phyloP scores from a whole-genome alignment of 768 basidiomycete genomes.

The Agaricus bisporus region DNA sequence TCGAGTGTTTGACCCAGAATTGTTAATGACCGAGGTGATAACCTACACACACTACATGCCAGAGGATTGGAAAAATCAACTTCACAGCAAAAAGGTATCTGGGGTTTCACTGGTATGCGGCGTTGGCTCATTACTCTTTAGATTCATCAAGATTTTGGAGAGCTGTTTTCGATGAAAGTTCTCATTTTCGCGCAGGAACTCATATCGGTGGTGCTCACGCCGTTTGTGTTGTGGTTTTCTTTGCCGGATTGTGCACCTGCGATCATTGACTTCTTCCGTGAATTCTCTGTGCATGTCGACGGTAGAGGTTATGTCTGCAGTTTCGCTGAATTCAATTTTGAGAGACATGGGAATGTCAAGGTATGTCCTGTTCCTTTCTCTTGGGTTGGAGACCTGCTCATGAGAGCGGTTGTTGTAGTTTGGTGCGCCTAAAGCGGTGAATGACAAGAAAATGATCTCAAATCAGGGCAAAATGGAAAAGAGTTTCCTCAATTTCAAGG shows the following conservation, averaged over 20 bases:
- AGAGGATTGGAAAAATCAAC: conserved; percentile 78
- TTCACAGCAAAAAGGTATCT: conserved; percentile 82
- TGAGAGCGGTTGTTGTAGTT: conserved; percentile 40
- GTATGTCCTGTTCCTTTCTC: conserved; percentile 26
- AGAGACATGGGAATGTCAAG: conserved; percentile 89
- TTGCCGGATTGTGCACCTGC: conserved; percentile 85
- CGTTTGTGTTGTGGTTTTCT: conserved; percentile 90
- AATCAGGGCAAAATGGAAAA: conserved; percentile 99
- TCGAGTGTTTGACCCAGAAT: conserved; percentile 87
- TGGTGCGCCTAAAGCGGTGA: conserved; percentile 69
- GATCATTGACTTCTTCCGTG: conserved; percentile 96
- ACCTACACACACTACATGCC: conserved; percentile 96
- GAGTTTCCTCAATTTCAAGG: conserved; percentile 92
- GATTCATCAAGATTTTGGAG: conserved; percentile 89
- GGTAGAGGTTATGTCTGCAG: conserved; percentile 96
- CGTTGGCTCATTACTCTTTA: conserved; percentile 21
- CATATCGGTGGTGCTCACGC: conserved; percentile 86
- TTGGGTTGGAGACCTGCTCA: background rate
- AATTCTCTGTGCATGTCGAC: conserved; percentile 95
- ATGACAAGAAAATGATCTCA: conserved; percentile 72
- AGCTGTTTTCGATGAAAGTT: conserved; percentile 91
- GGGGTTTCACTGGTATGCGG: conserved; percentile 5
- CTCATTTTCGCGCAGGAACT: conserved; percentile 84
- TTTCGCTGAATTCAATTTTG: conserved; percentile 98
- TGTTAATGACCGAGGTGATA: conserved; percentile 88